Conservation (phyloP, 1,284 basidiomycete genomes). For the Leccinum huronense region DNA sequence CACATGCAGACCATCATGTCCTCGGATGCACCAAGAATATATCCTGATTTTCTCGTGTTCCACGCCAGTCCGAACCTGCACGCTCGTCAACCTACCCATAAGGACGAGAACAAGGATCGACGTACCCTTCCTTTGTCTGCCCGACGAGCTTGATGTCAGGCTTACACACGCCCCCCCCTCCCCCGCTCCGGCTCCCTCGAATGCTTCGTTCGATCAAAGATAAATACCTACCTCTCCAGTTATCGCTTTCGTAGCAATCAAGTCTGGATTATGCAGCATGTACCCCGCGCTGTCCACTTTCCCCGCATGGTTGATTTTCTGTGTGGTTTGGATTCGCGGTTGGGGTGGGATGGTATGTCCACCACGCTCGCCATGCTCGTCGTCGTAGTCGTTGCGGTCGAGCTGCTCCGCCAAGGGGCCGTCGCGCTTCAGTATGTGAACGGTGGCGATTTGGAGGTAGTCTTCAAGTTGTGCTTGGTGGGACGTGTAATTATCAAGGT, state of each 20-base stretch:
- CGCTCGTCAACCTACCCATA: conserved; percentile 14
- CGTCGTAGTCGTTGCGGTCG: conserved; percentile 83
- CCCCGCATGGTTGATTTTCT: conserved; percentile 94
- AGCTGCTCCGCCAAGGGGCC: conserved; percentile 68
- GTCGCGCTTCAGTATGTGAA: conserved; percentile 86
- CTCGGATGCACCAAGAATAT: conserved; percentile 91
- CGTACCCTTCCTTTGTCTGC: conserved; percentile 91
- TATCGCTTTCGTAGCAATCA: conserved; percentile 94
- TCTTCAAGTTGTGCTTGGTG: conserved; percentile 92
- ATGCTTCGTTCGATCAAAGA: conserved; percentile 98
- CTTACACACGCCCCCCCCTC: conserved; percentile 79
- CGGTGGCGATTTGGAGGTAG: conserved; percentile 94
- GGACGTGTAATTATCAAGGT: too few species aligned
- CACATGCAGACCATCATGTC: conserved; percentile 97
- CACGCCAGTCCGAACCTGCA: conserved; percentile 89
- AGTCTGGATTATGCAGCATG: conserved; percentile 97
- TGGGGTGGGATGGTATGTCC: conserved; percentile 75
- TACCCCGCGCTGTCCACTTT: conserved; percentile 98
- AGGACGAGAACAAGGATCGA: conserved; percentile 20
- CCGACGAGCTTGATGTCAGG: conserved; percentile 92
- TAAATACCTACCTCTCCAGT: conserved; percentile 86
- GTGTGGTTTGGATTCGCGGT: conserved; percentile 86
- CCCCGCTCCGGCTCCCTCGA: conserved; percentile 86
- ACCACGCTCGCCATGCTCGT: conserved; percentile 90
- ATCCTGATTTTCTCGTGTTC: conserved; percentile 81